Evolutionary conservation across 1,284 basidiomycete species (phyloP).

Genomic region (Irpex sp.): DNA sequence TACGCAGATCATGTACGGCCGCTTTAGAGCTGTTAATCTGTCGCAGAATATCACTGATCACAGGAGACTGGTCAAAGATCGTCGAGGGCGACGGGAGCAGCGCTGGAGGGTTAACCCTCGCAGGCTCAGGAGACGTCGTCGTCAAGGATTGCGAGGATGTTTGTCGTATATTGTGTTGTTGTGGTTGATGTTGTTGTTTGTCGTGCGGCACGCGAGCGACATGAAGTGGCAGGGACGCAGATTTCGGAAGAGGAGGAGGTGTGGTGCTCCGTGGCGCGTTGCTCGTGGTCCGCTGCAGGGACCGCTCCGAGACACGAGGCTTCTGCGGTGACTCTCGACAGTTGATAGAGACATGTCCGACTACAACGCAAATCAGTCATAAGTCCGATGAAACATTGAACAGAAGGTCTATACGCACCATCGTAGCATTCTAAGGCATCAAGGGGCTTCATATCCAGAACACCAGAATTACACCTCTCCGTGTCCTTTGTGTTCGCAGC

Average conservation of each 20-base stretch:
- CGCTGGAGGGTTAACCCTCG: slow-evolving; percentile 16
- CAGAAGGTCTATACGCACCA: slow-evolving; percentile 36
- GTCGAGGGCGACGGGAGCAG: slow-evolving; percentile 20
- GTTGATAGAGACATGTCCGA: slow-evolving; percentile 15
- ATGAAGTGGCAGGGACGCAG: slow-evolving; percentile 74
- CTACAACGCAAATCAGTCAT: slow-evolving; percentile 42
- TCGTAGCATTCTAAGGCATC: slow-evolving; percentile 62
- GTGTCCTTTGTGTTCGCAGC: slow-evolving; percentile 64
- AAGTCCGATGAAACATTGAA: neutral
- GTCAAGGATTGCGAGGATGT: slow-evolving; percentile 17
- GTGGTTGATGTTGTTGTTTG: slow-evolving; percentile 7
- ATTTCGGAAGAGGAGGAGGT: slow-evolving; percentile 80
- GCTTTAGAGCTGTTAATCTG: slow-evolving; percentile 72
- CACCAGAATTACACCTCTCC: slow-evolving; percentile 70
- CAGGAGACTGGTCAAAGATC: slow-evolving; percentile 64
- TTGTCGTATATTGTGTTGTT: neutral
- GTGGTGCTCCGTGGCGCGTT: slow-evolving; percentile 52
- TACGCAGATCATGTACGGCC: slow-evolving; percentile 67
- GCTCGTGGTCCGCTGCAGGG: slow-evolving; percentile 35
- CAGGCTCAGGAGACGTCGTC: slow-evolving; percentile 6
- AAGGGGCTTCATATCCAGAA: slow-evolving; percentile 64
- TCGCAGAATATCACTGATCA: slow-evolving; percentile 71
- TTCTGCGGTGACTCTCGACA: slow-evolving; percentile 46
- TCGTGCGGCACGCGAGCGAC: slow-evolving; percentile 37
- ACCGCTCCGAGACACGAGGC: slow-evolving; percentile 56